Evolutionary conservation across 108 stramenopile species (phyloP).

Genomic region (Cyclotella atomus): DNA sequence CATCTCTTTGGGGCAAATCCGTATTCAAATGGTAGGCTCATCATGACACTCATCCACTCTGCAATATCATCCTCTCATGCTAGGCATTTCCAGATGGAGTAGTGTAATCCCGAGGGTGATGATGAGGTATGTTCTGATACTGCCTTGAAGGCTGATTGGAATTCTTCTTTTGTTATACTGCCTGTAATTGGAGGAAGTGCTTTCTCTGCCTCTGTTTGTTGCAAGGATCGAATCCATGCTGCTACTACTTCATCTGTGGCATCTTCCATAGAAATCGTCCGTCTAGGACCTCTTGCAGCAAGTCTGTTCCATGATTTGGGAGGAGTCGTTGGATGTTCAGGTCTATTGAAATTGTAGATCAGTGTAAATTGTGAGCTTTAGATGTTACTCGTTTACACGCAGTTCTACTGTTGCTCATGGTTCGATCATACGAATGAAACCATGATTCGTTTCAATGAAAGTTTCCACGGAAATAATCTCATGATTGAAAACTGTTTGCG

Average conservation of each 20-base stretch:
- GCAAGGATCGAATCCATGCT: not conserved
- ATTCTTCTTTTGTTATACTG: not conserved
- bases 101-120: slow-evolving; percentile 9
- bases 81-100: slow-evolving; percentile 27
- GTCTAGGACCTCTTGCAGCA: no score
- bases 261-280: no score
- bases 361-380: no score
- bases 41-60: not conserved
- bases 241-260: not conserved
- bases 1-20: slow-evolving; percentile 8
- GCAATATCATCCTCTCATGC: slow-evolving; percentile 2
- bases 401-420: no score
- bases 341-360: no score
- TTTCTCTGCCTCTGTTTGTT: not conserved
- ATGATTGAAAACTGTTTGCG: no score
- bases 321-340: no score
- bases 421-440: no score
- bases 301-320: not conserved
- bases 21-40: slow-evolving; percentile 7
- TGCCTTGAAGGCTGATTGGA: slow-evolving; percentile 7
- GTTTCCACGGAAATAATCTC: no score
- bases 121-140: slow-evolving; percentile 15
- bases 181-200: not conserved
- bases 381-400: no score
- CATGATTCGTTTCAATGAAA: no score